Base-by-base conservation (phyloP, 352 stramenopile genomes). In the Phytophthora constricta region DNA sequence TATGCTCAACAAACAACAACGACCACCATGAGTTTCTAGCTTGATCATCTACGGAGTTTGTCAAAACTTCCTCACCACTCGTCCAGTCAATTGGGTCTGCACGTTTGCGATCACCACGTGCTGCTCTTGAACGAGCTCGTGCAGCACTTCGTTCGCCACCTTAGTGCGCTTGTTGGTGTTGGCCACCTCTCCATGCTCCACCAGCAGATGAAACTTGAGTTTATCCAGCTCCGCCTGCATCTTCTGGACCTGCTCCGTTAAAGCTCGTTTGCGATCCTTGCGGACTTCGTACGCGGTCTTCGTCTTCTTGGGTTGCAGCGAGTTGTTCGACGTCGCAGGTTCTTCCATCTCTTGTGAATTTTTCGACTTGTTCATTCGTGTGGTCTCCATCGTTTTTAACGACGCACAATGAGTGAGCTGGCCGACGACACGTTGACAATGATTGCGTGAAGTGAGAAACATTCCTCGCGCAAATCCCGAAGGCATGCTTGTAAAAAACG, bases 191-290 rank as follows among this genome's bases (percentile, higher is more conserved):
- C 59, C 69, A 22, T 63, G 26, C 17, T 67, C n/a, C 27, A 70
- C 45, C 37, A 77, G 46, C 42, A 68, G 22, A 1, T 42, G 45
- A 25, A 74, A 66, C 50, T 82, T 74, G 56, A 82, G 70, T 31
- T 60, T 25, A 28, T 62, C 60, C 39, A 81, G 62, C 14, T 74
- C 41, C 3, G 51, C 50, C 42, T 84, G 69, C 57, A 81, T 43
- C 9, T 23, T 19, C 39, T 68, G 27, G 19, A 68, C 62, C 27
- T 81, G 42, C 28, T 51, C 43, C 25, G 65, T 13, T 10, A 84
- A 34, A 9, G 17, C 19, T 39, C 66, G 58, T 22, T 69, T 80
- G 41, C 76, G 57, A 41, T 84, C 58, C 62, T 75, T 78, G 52
- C 70, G 70, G 11, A 51, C 25, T 22, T 61, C 65, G 50, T 78